Percentiles rank a stretch among this genome's conserved stretches.
These are phyloP conservation scores for Capsicum chinense DNA, from an alignment of 257 asterid species.

Conservation along the genomic window DNA sequence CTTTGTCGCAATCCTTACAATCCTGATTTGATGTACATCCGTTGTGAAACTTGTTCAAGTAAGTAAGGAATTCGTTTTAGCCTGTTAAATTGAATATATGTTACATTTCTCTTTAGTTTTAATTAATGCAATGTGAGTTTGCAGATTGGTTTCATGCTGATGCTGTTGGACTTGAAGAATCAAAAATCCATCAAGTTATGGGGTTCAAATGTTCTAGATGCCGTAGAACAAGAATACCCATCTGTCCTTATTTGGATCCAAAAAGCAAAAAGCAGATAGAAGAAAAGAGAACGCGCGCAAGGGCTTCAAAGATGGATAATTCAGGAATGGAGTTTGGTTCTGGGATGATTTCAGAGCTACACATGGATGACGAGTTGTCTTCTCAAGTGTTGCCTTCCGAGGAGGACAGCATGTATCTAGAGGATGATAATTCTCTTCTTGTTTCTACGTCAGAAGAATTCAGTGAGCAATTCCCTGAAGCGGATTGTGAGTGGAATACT, in stretches of 20 bases:
- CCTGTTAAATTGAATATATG: slow-evolving; percentile 34
- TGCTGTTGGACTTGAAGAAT: slow-evolving; percentile 69
- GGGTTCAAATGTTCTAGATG: slow-evolving; percentile 90
- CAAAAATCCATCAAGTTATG: slow-evolving; percentile 48
- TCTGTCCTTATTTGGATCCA: slow-evolving; percentile 62
- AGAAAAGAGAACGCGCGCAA: slow-evolving; percentile 42
- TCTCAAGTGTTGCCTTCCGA: slow-evolving; percentile 21
- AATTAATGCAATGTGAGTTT: slow-evolving; percentile 36
- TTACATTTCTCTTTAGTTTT: slow-evolving; percentile 6
- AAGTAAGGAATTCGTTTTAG: slow-evolving; percentile 40
- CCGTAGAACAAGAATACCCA: slow-evolving; percentile 71
- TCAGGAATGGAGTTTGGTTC: slow-evolving; percentile 38
- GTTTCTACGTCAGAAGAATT: slow-evolving; percentile 42
- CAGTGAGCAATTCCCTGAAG: slow-evolving; percentile 36
- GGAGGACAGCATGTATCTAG: slow-evolving; percentile 36
- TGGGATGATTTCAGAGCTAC: slow-evolving; percentile 34
- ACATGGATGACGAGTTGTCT: slow-evolving; percentile 32
- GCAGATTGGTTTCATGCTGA: slow-evolving; percentile 94
- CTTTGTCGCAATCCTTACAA: slow-evolving; percentile 62
- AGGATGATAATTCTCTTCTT: slow-evolving; percentile 38
- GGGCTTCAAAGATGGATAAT: slow-evolving; percentile 42
- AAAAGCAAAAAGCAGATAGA: slow-evolving; percentile 43
- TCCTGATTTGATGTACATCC: slow-evolving; percentile 66
- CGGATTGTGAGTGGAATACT: slow-evolving; percentile 46
- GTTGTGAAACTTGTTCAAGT: slow-evolving; percentile 71